phyloP scores from a whole-genome alignment of 768 basidiomycete species.

The Lanmaoa rubissima region DNA sequence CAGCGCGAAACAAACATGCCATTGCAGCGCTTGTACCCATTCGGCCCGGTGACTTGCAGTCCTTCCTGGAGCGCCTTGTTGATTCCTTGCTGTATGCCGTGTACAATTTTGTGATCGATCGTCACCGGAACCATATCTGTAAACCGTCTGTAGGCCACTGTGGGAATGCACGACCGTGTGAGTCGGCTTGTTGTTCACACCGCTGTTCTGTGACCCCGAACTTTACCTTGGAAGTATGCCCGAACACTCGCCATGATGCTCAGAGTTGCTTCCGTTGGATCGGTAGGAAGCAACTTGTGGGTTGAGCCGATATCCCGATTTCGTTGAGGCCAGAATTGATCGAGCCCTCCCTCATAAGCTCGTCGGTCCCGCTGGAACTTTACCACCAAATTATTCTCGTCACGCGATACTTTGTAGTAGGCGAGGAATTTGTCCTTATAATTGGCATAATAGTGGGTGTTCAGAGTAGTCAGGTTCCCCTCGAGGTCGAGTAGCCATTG shows the following conservation, averaged over 20 bases:
- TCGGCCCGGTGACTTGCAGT: constrained; percentile 50
- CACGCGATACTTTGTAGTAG: constrained; percentile 41
- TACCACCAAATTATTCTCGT: neutral
- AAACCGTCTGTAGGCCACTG: constrained; percentile 50
- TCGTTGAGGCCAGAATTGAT: constrained; percentile 24
- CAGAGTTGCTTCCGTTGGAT: constrained; percentile 54
- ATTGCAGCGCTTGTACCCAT: constrained; percentile 46
- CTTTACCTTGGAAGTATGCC: constrained; percentile 73
- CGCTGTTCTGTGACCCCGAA: neutral
- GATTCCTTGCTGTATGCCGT: constrained; percentile 47
- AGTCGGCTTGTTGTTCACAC: neutral
- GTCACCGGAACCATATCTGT: constrained; percentile 42
- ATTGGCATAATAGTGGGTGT: constrained; percentile 48
- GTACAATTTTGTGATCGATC: constrained; percentile 40
- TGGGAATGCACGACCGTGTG: neutral
- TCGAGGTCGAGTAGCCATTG: constrained; percentile 52
- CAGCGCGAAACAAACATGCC: constrained; percentile 38
- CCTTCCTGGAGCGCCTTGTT: constrained; percentile 44
- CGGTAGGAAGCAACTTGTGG: constrained; percentile 48
- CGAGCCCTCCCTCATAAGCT: neutral
- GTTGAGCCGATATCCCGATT: constrained; percentile 32
- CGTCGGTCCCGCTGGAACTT: constrained; percentile 1
- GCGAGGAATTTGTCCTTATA: constrained; percentile 50
- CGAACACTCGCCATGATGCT: constrained; percentile 69
- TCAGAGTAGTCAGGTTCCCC: constrained; percentile 48